Evolutionary conservation across 2,329 filamentous ascomycete species (phyloP).

Genomic region (Coleophoma eucalyptorum): DNA sequence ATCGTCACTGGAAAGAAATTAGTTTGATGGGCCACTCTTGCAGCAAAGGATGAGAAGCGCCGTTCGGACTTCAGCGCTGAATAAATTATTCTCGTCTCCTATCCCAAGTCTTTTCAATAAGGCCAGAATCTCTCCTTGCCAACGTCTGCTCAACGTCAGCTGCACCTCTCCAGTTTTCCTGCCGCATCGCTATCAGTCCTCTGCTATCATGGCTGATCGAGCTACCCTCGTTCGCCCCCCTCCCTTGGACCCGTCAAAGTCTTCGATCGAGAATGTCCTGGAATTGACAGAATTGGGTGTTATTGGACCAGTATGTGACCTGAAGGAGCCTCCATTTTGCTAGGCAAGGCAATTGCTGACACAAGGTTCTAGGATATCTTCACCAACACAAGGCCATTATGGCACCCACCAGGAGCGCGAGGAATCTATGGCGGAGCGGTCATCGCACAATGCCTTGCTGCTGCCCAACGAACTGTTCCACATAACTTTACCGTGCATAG

Average conservation of each 20-base stretch:
- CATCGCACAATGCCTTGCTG: conserved; percentile 86
- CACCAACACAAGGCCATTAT: conserved; percentile 87
- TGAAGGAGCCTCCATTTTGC: not conserved
- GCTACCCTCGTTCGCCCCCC: conserved; percentile 72
- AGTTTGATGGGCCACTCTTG: no score
- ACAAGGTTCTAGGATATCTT: conserved; percentile 67
- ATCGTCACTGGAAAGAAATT: no score
- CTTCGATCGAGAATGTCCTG: conserved; percentile 83
- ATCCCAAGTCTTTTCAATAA: no score
- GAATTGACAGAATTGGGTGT: conserved; percentile 78
- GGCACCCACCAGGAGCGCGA: conserved; percentile 87
- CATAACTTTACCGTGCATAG: conserved; percentile 80
- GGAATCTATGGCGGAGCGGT: conserved; percentile 93
- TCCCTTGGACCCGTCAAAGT: conserved; percentile 66
- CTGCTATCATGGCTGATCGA: conserved; percentile 22
- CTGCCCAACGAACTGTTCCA: conserved; percentile 84
- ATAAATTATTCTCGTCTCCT: no score
- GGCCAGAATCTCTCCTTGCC: no score
- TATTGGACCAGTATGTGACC: conserved; percentile 62
- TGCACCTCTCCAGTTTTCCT: no score
- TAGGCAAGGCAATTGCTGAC: conserved; percentile 3
- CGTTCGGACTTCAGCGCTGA: no score
- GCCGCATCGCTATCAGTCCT: no score
- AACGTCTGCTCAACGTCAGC: no score
- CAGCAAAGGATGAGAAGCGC: no score